Conservation (phyloP, 2,329 filamentous ascomycete genomes). For the Beauveria australis region DNA sequence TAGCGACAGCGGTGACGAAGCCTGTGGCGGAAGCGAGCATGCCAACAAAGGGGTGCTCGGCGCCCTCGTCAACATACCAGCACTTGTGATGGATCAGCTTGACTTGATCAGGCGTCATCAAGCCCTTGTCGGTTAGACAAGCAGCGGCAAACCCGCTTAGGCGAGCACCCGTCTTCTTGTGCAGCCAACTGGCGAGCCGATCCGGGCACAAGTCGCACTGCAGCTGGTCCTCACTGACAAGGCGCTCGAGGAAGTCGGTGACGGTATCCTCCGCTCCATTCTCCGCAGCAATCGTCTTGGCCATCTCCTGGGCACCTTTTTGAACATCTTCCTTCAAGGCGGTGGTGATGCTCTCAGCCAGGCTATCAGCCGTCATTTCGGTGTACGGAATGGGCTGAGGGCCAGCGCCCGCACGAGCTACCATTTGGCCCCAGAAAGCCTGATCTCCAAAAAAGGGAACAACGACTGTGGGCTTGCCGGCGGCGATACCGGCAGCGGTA, state of each 20-base stretch:
- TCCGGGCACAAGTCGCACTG: slow-evolving; percentile 51
- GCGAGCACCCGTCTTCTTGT: slow-evolving; percentile 49
- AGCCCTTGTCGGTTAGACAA: slow-evolving; percentile 45
- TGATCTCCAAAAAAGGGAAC: slow-evolving; percentile 61
- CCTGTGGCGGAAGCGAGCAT: slow-evolving; percentile 58
- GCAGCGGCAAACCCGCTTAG: slow-evolving; percentile 55
- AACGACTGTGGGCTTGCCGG: slow-evolving; percentile 53
- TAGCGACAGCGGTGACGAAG: slow-evolving; percentile 56
- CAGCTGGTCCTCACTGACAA: slow-evolving; percentile 42
- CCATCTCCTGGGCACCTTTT: slow-evolving; percentile 31
- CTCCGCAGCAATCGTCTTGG: slow-evolving; percentile 44
- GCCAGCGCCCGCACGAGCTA: slow-evolving; percentile 52
- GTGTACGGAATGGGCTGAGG: slow-evolving; percentile 51
- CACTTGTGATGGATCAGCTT: slow-evolving; percentile 41
- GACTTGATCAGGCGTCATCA: slow-evolving; percentile 48
- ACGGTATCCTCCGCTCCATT: slow-evolving; percentile 44
- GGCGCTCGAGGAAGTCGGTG: slow-evolving; percentile 44
- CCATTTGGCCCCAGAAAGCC: slow-evolving; percentile 59
- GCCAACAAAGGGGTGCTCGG: slow-evolving; percentile 56
- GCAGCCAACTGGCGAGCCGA: slow-evolving; percentile 52
- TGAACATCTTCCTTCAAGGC: slow-evolving; percentile 42
- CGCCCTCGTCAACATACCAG: slow-evolving; percentile 58
- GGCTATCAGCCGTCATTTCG: slow-evolving; percentile 45
- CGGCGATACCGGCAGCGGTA: slow-evolving; percentile 53
- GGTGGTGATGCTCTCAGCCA: slow-evolving; percentile 44